Evolutionary conservation across 1,284 basidiomycete genomes (phyloP), one percentile per base, ranked within the genome.

Genomic region (Trichosporon coremiiforme): DNA sequence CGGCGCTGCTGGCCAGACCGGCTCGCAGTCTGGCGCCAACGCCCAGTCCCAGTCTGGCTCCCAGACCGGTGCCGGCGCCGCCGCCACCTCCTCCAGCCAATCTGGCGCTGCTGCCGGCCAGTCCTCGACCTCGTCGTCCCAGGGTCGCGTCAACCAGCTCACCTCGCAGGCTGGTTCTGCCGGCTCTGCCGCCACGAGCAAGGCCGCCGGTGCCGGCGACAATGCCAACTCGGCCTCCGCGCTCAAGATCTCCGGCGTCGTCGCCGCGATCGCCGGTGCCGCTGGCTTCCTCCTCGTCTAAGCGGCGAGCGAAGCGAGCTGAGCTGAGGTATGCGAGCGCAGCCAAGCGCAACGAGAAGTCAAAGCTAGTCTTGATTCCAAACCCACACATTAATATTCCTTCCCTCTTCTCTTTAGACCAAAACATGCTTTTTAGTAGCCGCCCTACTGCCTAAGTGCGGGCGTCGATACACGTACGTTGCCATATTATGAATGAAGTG

Each of bases 241-340:
- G 12, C 57, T 33, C 29, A 33, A 31, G 57, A 41, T 65, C 22
- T 36, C 64, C 38, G 65, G 66, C 35, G 25, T 45, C 29, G 62
- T 50, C 50, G 65, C 63, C 57, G 53, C 55, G 47, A 17, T 60
- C 15, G 73, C 69, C 36, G 69, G 66, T n/a, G 62, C 57, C 22
- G 72, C 38, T 33, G 69, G 69, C 20, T 38, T 70, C n/a, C 35
- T 71, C 57, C 64, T 66, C 36, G n/a, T 71, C 65, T 74, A 74
- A 70, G 65, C 33, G 9, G 15, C 25, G 13, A 33, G 15, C 10
- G 22, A 17, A 33, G 10, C 22, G 25, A 25, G 25, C 25, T 25
- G 25, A 25, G 25, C 25, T 25, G 25, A 25, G 25, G 25, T 25
- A 25, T 25, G 25, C 25, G 25, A 25, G 25, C 25, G 25, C 25